Evolutionary conservation across 805 yeast species (phyloP).

Genomic region (Barnettozyma botsteinii): DNA sequence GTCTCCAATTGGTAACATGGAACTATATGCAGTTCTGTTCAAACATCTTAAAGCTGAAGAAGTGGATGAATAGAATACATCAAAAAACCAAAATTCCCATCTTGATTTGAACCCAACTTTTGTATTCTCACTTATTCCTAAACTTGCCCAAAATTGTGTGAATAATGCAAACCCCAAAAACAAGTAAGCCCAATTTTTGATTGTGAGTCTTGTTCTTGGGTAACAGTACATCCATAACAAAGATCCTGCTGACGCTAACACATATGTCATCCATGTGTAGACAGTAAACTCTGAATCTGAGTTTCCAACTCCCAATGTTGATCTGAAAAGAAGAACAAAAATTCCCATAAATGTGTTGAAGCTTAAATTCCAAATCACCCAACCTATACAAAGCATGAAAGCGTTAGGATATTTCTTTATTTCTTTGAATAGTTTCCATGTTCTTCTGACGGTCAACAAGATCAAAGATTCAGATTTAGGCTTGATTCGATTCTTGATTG

Average conservation of each 20-base stretch:
- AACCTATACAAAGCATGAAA: slow-evolving; percentile 31
- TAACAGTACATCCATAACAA: slow-evolving; percentile 34
- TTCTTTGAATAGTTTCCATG: slow-evolving; percentile 21
- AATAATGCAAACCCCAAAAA: slow-evolving; percentile 30
- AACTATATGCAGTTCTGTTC: slow-evolving; percentile 33
- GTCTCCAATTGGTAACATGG: slow-evolving; percentile 35
- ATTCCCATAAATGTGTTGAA: slow-evolving; percentile 32
- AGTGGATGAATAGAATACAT: slow-evolving; percentile 30
- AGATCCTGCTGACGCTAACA: slow-evolving; percentile 32
- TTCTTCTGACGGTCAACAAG: slow-evolving; percentile 27
- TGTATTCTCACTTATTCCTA: slow-evolving; percentile 28
- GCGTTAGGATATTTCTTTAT: slow-evolving; percentile 32
- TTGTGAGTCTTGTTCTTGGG: slow-evolving; percentile 22
- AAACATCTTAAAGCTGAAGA: slow-evolving; percentile 34
- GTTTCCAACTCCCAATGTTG: slow-evolving; percentile 34
- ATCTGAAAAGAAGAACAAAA: slow-evolving; percentile 32
- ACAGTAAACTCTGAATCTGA: slow-evolving; percentile 36
- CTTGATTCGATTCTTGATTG: slow-evolving; percentile 24
- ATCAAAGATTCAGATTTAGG: slow-evolving; percentile 27
- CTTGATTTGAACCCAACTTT: slow-evolving; percentile 35
- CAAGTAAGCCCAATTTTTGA: slow-evolving; percentile 33
- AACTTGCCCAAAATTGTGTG: slow-evolving; percentile 35
- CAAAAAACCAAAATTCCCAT: slow-evolving; percentile 40
- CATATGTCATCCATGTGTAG: slow-evolving; percentile 33
- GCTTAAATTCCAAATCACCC: slow-evolving; percentile 39